phyloP scores from a whole-genome alignment of 345 rosid genomes.

The Excoecaria agallocha region DNA sequence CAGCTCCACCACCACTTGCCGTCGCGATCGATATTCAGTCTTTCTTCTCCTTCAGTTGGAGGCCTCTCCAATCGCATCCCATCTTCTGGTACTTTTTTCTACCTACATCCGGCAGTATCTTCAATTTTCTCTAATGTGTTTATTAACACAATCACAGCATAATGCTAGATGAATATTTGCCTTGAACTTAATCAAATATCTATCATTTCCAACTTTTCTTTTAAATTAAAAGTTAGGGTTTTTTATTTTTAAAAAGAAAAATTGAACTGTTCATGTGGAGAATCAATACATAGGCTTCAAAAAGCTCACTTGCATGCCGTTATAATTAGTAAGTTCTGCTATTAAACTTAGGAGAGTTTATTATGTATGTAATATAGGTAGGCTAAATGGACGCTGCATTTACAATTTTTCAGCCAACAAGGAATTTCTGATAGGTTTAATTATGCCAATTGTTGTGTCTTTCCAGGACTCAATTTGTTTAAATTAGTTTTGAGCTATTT shows the following conservation, averaged over 20 bases:
- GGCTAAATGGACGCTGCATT: neutral
- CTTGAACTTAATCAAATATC: neutral
- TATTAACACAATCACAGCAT: neutral
- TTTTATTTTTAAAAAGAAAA: neutral
- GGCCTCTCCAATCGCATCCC: constrained; percentile 7
- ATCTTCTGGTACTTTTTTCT: constrained; percentile 11
- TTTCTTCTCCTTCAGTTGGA: constrained; percentile 19
- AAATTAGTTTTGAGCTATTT: neutral
- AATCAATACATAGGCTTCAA: neutral
- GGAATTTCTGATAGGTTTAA: neutral
- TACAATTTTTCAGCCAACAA: neutral
- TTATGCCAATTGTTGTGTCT: neutral
- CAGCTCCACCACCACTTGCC: constrained; percentile 18
- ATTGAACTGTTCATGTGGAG: neutral
- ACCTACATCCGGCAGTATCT: neutral
- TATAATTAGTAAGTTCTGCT: no score
- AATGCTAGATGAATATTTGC: neutral
- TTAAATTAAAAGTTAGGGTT: neutral
- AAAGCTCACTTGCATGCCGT: neutral
- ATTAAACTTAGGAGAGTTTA: neutral
- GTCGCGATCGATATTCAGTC: constrained; percentile 21
- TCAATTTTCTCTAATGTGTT: neutral
- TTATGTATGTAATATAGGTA: neutral
- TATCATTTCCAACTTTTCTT: neutral
- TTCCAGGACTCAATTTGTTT: neutral